Conservation (phyloP, 176 grass and related monocot genomes). For the Zea luxurians region DNA sequence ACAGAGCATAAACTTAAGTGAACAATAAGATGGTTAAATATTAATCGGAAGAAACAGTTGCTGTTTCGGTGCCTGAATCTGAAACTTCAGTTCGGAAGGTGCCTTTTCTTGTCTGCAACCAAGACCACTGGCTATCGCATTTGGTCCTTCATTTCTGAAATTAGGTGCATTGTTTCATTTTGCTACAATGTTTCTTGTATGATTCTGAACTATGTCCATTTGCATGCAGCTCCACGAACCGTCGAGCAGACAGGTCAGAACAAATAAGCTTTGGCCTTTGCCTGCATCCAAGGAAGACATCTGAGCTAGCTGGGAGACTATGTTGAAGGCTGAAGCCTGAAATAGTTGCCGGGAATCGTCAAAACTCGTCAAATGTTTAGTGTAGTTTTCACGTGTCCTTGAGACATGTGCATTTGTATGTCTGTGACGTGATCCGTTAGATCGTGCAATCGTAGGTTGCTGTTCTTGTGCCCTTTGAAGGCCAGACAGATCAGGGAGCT, state of each 20-base stretch:
- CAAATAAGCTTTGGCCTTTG: slow-evolving; percentile 16
- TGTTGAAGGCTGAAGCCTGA: slow-evolving; percentile 21
- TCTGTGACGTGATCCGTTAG: slow-evolving; percentile 25
- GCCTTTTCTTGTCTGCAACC: neutral
- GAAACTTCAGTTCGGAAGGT: neutral
- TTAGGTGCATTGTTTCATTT: neutral
- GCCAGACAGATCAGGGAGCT: slow-evolving; percentile 5
- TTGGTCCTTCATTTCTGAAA: neutral
- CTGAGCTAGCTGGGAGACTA: slow-evolving; percentile 27
- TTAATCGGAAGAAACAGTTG: neutral
- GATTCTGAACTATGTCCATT: slow-evolving; percentile 27
- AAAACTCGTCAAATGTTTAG: slow-evolving; percentile 29
- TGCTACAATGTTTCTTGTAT: neutral
- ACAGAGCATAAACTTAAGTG: neutral
- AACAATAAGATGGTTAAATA: neutral
- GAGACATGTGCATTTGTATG: slow-evolving; percentile 22
- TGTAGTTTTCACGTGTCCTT: slow-evolving; percentile 33
- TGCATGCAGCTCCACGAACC: slow-evolving; percentile 50
- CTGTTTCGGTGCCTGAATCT: neutral
- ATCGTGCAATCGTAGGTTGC: slow-evolving; percentile 27
- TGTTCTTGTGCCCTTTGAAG: slow-evolving; percentile 16
- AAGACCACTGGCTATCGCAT: neutral
- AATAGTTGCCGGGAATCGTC: slow-evolving; percentile 37
- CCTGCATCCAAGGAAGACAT: neutral
- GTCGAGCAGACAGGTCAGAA: slow-evolving; percentile 51